These are phyloP conservation scores for Sungouiella thailandica DNA, from an alignment of 805 yeast species.

Conservation along the genomic window DNA sequence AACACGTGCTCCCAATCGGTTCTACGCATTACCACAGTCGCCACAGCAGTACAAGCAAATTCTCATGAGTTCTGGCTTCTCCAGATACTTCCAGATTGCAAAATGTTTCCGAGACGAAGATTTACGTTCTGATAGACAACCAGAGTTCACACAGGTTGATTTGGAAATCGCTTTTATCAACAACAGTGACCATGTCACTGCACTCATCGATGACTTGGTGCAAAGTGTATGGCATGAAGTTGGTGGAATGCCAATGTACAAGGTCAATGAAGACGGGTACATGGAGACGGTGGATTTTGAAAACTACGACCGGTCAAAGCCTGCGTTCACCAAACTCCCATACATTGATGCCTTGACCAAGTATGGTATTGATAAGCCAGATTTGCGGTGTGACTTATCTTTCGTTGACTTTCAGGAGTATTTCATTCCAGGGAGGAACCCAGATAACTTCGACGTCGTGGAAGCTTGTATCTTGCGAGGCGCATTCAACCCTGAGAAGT, in stretches of 20 bases:
- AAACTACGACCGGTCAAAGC: slow-evolving; percentile 11
- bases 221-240: slow-evolving; percentile 50
- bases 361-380: slow-evolving; percentile 95
- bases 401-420: slow-evolving; percentile 45
- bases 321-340: slow-evolving; percentile 38
- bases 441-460: slow-evolving; percentile 55
- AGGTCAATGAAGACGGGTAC: slow-evolving; percentile 25
- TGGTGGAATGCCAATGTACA: slow-evolving; percentile 35
- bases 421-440: slow-evolving; percentile 23
- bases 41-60: slow-evolving; percentile 97
- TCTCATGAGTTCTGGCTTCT: slow-evolving; percentile 89
- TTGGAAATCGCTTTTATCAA: slow-evolving; percentile 84
- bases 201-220: slow-evolving; percentile 56
- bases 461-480: slow-evolving; percentile 66
- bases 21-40: slow-evolving; percentile 93
- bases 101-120: slow-evolving; percentile 96
- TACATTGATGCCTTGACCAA: slow-evolving; percentile 65
- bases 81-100: slow-evolving; percentile 84
- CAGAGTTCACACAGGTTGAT: slow-evolving; percentile 97
- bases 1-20: slow-evolving; percentile 54
- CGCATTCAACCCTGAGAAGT: slow-evolving; percentile 30
- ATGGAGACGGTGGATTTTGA: slow-evolving; percentile 20
- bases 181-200: slow-evolving; percentile 58
- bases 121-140: slow-evolving; percentile 90
- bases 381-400: slow-evolving; percentile 58